Evolutionary conservation across 139 green algal species (phyloP).

Genomic region (Haematococcus lacustris): DNA sequence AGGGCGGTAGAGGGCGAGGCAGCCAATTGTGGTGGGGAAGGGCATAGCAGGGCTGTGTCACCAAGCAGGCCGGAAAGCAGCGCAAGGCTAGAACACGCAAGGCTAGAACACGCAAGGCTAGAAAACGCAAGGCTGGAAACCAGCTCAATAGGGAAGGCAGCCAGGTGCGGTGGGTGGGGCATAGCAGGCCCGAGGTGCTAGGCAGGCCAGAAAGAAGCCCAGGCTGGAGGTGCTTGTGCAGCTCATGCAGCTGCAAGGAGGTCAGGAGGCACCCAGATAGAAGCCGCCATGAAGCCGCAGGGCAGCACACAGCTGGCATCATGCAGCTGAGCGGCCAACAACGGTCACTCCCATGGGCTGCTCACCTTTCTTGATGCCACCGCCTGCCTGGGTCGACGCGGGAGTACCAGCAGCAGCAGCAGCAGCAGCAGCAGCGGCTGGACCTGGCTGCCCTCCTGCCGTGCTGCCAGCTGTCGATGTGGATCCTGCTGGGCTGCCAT

Average conservation of each 20-base stretch:
- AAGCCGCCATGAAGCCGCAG: too few species aligned
- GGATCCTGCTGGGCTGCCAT: background rate
- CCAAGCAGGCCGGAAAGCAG: background rate
- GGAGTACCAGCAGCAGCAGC: background rate
- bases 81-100: background rate
- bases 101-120: background rate
- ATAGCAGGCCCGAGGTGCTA: too few species aligned
- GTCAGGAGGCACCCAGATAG: too few species aligned
- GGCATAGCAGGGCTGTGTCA: too few species aligned
- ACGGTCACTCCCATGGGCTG: too few species aligned
- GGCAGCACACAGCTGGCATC: too few species aligned
- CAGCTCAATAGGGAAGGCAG: background rate
- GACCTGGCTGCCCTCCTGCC: background rate
- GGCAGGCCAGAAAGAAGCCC: too few species aligned
- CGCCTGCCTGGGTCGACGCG: background rate
- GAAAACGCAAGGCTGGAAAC: background rate
- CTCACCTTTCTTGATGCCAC: too few species aligned
- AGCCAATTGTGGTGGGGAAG: background rate
- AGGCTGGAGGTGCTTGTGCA: background rate
- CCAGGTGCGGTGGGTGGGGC: too few species aligned
- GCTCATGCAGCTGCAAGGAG: too few species aligned
- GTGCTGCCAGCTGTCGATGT: background rate
- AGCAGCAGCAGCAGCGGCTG: background rate
- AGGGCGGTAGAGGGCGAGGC: background rate
- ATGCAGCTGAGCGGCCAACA: too few species aligned